Base-by-base conservation (phyloP, 2,329 filamentous ascomycete genomes). In the Neurospora crassa region DNA sequence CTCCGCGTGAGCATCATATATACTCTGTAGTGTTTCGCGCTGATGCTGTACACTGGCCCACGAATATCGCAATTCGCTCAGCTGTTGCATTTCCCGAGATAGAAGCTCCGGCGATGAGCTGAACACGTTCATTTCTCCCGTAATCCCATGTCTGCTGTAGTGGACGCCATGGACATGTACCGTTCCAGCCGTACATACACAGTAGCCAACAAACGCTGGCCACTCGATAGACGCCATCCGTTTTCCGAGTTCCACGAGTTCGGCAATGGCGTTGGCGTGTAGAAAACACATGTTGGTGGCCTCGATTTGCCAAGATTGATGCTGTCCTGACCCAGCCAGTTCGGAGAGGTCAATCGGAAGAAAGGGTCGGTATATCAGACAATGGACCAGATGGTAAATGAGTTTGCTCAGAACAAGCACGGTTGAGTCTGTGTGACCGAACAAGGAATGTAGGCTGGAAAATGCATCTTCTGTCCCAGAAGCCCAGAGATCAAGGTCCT, bases 231-330 rank as follows among this genome's bases (percentile, higher is more conserved):
- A 87, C 1, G 88, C 87, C 1, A 90, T 89, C 74, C 91, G 91
- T 74, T 90, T 91, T 1, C 92, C 92, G 18, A 94, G 87, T 78
- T 95, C 91, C 5, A 94, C 90, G 2, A 97, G 82, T 77, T 96
- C 93, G 1, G 92, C 90, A 69, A 96, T 94, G 5, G 93, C 92
- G 77, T 96, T 97, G 6, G 93, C 93, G 75, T 97, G 93, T 20
- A 94, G 83, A 78, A 89, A 96, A 80, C 93, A 96, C 78, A 95
- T 86, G 76, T 96, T 95, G 0, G 93, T 96, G 0, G 93, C 92
- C 78, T 96, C 92, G 68, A 96, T 95, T 78, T 96, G 93, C 93
- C 93, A 97, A 40, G 92, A 94, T 78, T 96, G 93, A 75, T 96
- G 92, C 77, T 96, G 93, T 1, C 92, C 92, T 0, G 88, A 91